Base-by-base conservation (phyloP, 116 monocot species). In the Iris pallida region DNA sequence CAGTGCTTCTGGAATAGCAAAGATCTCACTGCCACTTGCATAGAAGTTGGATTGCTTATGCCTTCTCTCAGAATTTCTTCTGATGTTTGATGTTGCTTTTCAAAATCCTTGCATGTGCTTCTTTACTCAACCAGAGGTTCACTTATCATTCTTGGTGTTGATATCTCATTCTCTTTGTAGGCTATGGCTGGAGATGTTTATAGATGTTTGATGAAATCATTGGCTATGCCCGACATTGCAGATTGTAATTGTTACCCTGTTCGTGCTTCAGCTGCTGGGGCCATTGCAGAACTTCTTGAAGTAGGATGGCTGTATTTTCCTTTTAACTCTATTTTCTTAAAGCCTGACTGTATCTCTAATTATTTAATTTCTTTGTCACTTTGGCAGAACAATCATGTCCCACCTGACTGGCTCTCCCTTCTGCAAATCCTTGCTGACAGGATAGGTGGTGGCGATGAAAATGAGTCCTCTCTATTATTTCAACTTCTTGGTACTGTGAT, bases 261-360 rank as follows among this genome's bases (percentile, higher is more conserved):
- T 55, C 84, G 81, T 52, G 81, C 81, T 51, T 84, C 90, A 73
- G 84, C 90, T 59, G 84, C 87, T 63, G 81, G 87, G 56, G 84
- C 90, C 55, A 81, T 91, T 62, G 61, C 71, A 17, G 77, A 79
- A 77, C 79, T 91, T 51, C 79, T 91, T 68, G 79, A 91, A 51
- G 90, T 91, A 82, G 80, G 71, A 71, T 59, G 55, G 5, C 7
- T 16, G 14, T 3, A 11, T 65, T 20, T 5, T 14, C 42, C 19
- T 4, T n/a, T 13, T 53, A 30, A 54, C 7, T 16, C 43, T 65
- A 57, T 13, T 70, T 67, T 10, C 13, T 66, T 17, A 55, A 53
- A 75, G 7, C 8, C 55, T 30, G 30, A 30, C 30, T 30, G 30
- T 30, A 30, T 30, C 30, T 30, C 30, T 30, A 30, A 30, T 53